Evolutionary conservation across 2,329 filamentous ascomycete genomes (phyloP).

Genomic region (Blastomyces silverae): DNA sequence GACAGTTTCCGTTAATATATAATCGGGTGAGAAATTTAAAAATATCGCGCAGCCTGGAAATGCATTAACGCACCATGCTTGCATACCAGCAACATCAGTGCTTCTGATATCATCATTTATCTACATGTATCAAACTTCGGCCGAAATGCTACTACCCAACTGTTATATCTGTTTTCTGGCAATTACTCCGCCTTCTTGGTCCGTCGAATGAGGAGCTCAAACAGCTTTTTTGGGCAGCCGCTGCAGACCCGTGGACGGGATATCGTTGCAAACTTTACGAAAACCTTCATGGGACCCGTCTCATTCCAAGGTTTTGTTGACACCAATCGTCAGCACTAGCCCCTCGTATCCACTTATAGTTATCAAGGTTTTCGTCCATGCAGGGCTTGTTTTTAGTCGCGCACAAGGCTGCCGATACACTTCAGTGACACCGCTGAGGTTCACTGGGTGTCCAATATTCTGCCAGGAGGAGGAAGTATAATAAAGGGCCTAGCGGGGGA

Average conservation of each 20-base stretch:
- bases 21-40: neutral
- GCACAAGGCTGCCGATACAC: neutral
- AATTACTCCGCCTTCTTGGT: too few relatives aligned
- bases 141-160: neutral
- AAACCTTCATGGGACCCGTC: neutral
- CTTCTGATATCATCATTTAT: neutral
- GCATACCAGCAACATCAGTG: neutral
- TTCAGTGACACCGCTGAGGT: too few relatives aligned
- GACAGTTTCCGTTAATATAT: neutral
- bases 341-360: neutral
- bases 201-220: too few relatives aligned
- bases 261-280: too few relatives aligned
- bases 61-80: neutral
- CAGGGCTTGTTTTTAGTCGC: neutral
- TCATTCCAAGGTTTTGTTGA: neutral
- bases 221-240: too few relatives aligned
- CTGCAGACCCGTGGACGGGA: too few relatives aligned
- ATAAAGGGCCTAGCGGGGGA: neutral
- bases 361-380: neutral
- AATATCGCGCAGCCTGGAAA: neutral
- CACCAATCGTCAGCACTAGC: neutral
- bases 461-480: neutral
- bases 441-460: too few relatives aligned
- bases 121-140: neutral
- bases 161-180: too few relatives aligned